Evolutionary conservation across 2,329 filamentous ascomycete species (phyloP).

Genomic region (Fusarium heterosporum): DNA sequence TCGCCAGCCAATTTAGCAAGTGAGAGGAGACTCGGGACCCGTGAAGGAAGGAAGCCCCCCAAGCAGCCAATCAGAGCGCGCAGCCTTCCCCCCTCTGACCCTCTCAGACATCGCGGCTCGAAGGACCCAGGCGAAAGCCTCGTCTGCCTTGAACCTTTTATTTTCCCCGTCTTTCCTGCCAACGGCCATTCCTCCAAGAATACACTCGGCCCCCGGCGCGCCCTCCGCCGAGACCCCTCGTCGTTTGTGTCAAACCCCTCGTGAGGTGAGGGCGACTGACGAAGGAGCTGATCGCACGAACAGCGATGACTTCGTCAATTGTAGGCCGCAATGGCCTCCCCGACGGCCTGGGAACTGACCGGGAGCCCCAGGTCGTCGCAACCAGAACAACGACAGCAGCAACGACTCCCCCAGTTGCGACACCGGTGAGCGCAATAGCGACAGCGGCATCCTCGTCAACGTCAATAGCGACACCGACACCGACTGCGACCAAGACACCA

Average conservation of each 20-base stretch:
- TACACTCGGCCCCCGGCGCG: constrained; percentile 33
- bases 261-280: constrained; percentile 53
- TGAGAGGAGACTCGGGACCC: constrained; percentile 38
- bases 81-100: constrained; percentile 40
- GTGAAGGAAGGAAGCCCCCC: constrained; percentile 30
- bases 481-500: constrained; percentile 22
- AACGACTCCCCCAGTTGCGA: constrained; percentile 13
- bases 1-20: constrained; percentile 33
- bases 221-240: constrained; percentile 37
- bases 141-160: constrained; percentile 46
- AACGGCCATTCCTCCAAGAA: constrained; percentile 37
- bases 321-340: constrained; percentile 53
- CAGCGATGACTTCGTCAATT: constrained; percentile 72
- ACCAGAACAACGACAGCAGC: constrained; percentile 26
- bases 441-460: constrained; percentile 10
- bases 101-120: constrained; percentile 48
- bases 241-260: constrained; percentile 37
- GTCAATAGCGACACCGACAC: constrained; percentile 18
- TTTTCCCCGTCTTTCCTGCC: constrained; percentile 41
- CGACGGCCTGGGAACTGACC: constrained; percentile 38
- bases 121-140: constrained; percentile 47
- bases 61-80: constrained; percentile 41
- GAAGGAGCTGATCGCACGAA: constrained; percentile 67
- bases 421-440: constrained; percentile 27
- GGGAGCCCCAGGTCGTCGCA: constrained; percentile 42